phyloP scores from a whole-genome alignment of 768 basidiomycete species.

The Pisolithus tinctorius region DNA sequence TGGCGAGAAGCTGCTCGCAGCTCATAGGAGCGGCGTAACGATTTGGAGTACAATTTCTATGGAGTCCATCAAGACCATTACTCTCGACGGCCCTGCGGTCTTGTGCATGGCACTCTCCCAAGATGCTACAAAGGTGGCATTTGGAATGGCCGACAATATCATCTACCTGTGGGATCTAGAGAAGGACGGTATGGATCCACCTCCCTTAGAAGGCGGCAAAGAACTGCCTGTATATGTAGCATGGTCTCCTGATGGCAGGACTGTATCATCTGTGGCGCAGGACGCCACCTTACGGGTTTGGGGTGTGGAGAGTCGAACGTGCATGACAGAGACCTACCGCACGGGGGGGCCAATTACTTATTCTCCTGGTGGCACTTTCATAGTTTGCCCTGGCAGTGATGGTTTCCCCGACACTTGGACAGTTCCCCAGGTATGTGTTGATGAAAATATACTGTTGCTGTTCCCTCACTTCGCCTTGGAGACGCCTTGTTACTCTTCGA shows the following conservation, averaged over 20 bases:
- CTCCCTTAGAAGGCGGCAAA: neutral
- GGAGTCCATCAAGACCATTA: neutral
- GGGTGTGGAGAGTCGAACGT: neutral
- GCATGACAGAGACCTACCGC: neutral
- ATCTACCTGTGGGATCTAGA: slow-evolving; percentile 9
- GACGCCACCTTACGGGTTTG: neutral
- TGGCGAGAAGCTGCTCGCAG: neutral
- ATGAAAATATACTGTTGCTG: neutral
- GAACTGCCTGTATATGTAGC: slow-evolving; percentile 1
- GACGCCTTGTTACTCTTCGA: no score
- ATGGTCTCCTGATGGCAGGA: slow-evolving; percentile 4
- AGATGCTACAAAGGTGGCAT: slow-evolving; percentile 2
- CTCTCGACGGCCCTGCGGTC: neutral
- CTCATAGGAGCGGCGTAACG: neutral
- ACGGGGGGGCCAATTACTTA: neutral
- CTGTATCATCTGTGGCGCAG: neutral
- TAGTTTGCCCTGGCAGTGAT: neutral
- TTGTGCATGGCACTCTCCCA: slow-evolving; percentile 6
- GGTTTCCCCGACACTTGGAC: neutral
- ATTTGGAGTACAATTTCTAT: neutral
- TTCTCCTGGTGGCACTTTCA: neutral
- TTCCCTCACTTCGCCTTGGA: neutral
- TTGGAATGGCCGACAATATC: slow-evolving; percentile 11
- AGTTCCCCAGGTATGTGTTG: neutral
- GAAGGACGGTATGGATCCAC: neutral